These are phyloP conservation scores for Crassisporium funariophilum DNA, from an alignment of 768 basidiomycete species.

Conservation along the genomic window DNA sequence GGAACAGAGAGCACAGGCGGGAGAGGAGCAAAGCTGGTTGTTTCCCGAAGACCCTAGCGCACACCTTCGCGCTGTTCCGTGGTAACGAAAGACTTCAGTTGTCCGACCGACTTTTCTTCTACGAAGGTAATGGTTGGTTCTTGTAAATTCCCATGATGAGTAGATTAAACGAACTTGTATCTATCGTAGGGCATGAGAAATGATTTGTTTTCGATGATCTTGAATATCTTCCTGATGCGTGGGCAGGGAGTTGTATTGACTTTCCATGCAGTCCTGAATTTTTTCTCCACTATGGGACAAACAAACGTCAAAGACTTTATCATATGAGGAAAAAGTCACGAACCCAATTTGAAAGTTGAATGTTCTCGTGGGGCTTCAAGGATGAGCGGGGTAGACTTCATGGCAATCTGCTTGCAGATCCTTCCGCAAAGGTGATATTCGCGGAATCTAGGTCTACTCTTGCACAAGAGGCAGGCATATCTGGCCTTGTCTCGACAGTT, in stretches of 20 bases:
- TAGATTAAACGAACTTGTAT: conserved; percentile 10
- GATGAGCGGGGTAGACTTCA: conserved; percentile 21
- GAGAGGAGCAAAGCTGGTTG: conserved; percentile 8
- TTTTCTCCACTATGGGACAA: conserved; percentile 13
- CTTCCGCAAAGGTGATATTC: conserved; percentile 22
- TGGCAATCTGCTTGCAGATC: conserved; percentile 18
- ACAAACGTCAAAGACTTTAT: background rate
- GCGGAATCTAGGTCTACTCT: conserved; percentile 10
- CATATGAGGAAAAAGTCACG: too few species aligned
- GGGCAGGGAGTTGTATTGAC: conserved; percentile 4
- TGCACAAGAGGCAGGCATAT: conserved; percentile 17
- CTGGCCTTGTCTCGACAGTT: conserved; percentile 14
- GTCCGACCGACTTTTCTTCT: conserved; percentile 6
- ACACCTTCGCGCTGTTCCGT: conserved; percentile 16
- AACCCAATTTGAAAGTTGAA: conserved; percentile 21
- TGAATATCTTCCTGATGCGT: conserved; percentile 14
- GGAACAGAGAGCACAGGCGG: conserved; percentile 11
- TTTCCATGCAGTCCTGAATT: conserved; percentile 17
- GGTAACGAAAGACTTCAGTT: conserved; percentile 15
- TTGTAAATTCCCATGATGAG: background rate
- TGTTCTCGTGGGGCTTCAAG: conserved; percentile 22
- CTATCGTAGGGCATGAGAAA: conserved; percentile 16
- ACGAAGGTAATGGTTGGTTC: background rate
- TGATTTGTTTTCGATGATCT: conserved; percentile 15
- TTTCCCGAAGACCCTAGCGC: conserved; percentile 7